Percentiles rank a stretch among this genome's conserved stretches.
These are phyloP conservation scores for Mortierella sp. DNA, from an alignment of 371 early-diverging fungal species.

Conservation along the genomic window DNA sequence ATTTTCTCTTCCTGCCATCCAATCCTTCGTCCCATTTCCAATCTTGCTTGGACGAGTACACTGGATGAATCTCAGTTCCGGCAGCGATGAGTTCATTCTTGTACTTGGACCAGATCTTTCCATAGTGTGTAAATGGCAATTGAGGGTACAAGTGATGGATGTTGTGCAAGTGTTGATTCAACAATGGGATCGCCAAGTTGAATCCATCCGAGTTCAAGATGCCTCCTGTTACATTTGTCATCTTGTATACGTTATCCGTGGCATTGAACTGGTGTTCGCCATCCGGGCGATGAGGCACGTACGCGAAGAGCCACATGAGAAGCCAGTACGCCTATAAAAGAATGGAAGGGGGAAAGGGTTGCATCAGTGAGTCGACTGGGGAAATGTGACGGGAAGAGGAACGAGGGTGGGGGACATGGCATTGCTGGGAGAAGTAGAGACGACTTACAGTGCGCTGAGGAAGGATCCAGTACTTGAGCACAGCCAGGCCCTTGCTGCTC, in stretches of 20 bases:
- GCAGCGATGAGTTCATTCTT: conserved; percentile 44
- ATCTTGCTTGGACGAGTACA: conserved; percentile 27
- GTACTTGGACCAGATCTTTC: conserved; percentile 45
- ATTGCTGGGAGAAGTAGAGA: background rate
- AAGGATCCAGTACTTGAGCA: conserved; percentile 45
- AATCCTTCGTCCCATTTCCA: conserved; percentile 39
- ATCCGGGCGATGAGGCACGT: conserved; percentile 43
- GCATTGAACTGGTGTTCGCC: conserved; percentile 36
- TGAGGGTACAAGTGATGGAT: conserved; percentile 52
- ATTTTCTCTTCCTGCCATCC: conserved; percentile 8
- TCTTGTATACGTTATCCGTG: conserved; percentile 47
- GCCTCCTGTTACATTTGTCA: conserved; percentile 47
- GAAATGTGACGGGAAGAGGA: background rate
- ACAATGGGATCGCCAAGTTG: conserved; percentile 44
- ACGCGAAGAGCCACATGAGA: conserved; percentile 45
- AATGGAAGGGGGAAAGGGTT: background rate
- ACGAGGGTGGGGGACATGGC: no score
- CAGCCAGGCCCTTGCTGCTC: conserved; percentile 22
- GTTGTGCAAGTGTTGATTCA: conserved; percentile 53
- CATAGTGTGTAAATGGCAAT: conserved; percentile 47
- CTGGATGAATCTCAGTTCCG: conserved; percentile 41
- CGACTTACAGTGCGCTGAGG: conserved; percentile 41
- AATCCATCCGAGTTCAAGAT: conserved; percentile 41
- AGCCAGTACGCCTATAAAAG: conserved; percentile 40
- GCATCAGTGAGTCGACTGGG: background rate